These are phyloP conservation scores for Pseudoturritis turrita DNA, from an alignment of 345 rosid genomes.

Conservation along the genomic window DNA sequence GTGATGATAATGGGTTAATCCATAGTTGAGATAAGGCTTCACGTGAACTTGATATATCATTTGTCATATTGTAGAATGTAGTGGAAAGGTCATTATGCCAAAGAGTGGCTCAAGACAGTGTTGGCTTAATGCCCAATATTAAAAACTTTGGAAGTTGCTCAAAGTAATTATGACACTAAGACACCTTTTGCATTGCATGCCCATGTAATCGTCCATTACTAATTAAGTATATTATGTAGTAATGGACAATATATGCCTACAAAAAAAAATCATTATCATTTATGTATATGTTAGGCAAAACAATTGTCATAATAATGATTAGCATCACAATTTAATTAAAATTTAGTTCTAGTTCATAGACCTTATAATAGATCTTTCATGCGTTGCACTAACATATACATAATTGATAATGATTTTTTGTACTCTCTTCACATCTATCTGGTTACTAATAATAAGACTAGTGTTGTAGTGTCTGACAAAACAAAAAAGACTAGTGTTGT, in stretches of 20 bases:
- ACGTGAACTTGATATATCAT: conserved; percentile 7
- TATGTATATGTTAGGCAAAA: conserved; percentile 17
- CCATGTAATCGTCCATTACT: conserved; percentile 22
- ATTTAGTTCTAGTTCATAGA: conserved; percentile 4
- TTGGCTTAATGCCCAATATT: background rate
- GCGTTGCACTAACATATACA: conserved; percentile 24
- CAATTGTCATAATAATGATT: conserved; percentile 11
- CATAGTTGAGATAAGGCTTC: background rate
- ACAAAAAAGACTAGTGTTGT: conserved; percentile 13
- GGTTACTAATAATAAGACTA: background rate
- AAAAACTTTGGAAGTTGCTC: background rate
- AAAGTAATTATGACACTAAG: conserved; percentile 23
- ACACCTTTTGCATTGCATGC: conserved; percentile 19
- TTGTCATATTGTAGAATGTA: conserved; percentile 7
- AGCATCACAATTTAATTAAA: background rate
- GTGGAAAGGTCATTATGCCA: conserved; percentile 32
- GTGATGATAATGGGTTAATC: background rate
- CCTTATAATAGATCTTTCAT: conserved; percentile 3
- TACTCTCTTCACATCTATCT: conserved; percentile 11
- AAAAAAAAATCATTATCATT: background rate
- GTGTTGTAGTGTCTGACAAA: background rate
- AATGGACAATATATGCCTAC: conserved; percentile 6
- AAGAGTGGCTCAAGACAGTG: conserved; percentile 39
- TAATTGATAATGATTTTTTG: too few relatives aligned
- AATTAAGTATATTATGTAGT: background rate